These are phyloP conservation scores for Lecanicillium sp. DNA, from an alignment of 2,329 filamentous ascomycete species.

Conservation along the genomic window DNA sequence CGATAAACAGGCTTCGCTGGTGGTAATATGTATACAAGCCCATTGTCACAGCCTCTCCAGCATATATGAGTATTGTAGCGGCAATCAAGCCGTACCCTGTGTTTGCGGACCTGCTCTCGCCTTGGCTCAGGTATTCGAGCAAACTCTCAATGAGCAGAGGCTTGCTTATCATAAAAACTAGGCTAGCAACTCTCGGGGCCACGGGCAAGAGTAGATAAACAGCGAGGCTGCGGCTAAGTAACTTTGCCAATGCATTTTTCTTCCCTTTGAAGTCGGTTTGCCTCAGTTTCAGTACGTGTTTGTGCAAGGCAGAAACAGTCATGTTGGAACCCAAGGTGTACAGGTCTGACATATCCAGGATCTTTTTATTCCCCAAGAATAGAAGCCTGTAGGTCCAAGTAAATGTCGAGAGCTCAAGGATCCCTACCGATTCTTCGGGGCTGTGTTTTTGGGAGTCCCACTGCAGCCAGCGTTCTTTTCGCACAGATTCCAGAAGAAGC, in stretches of 20 bases:
- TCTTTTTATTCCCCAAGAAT: constrained; percentile 18
- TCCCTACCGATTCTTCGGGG: constrained; percentile 25
- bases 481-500: constrained; percentile 25
- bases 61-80: constrained; percentile 29
- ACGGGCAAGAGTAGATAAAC: constrained; percentile 21
- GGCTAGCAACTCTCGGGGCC: constrained; percentile 21
- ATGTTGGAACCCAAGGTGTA: constrained; percentile 8
- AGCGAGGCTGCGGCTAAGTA: constrained; percentile 14
- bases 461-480: constrained; percentile 22
- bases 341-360: constrained; percentile 18
- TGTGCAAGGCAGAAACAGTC: constrained; percentile 8
- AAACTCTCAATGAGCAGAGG: constrained; percentile 33
- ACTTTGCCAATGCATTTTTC: constrained; percentile 16
- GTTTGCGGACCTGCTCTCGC: constrained; percentile 16
- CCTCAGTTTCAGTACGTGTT: constrained; percentile 11
- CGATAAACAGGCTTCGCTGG: constrained; percentile 21
- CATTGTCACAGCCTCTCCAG: constrained; percentile 28
- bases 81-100: constrained; percentile 31
- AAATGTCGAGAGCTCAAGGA: constrained; percentile 17
- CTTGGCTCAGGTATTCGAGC: constrained; percentile 21
- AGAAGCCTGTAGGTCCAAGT: constrained; percentile 15
- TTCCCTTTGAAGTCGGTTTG: constrained; percentile 18
- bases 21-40: constrained; percentile 30
- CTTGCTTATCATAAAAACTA: constrained; percentile 32
- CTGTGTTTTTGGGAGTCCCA: constrained; percentile 30